A percentile compares a stretch with the other conserved stretches of the same genome.
Conservation (phyloP, 768 basidiomycete species). For the Kwoniella dejecticola region DNA sequence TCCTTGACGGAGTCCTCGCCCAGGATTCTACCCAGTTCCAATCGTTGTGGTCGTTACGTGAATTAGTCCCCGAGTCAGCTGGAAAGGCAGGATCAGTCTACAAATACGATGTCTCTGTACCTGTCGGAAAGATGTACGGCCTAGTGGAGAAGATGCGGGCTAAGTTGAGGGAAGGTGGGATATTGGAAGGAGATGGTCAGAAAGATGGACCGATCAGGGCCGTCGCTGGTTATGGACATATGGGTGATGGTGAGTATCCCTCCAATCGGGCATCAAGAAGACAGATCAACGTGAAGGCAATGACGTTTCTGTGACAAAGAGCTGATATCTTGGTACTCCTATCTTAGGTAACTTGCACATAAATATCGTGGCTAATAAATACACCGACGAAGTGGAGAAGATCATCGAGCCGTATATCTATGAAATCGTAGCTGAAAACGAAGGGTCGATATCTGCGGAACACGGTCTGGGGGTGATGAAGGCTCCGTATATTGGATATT, state of each 20-base stretch:
- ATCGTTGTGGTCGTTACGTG: conserved; percentile 86
- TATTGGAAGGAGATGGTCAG: conserved; percentile 62
- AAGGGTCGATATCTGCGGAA: conserved; percentile 93
- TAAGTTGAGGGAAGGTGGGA: conserved; percentile 61
- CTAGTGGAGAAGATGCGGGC: conserved; percentile 80
- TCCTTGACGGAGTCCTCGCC: conserved; percentile 85
- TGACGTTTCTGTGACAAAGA: too few species aligned
- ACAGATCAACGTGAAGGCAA: too few species aligned
- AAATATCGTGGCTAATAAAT: conserved; percentile 81
- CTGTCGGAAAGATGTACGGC: conserved; percentile 78
- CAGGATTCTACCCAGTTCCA: conserved; percentile 87
- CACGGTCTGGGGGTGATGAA: conserved; percentile 95
- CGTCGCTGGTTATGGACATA: conserved; percentile 92
- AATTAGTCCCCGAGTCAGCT: conserved; percentile 86
- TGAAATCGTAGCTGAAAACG: conserved; percentile 72
- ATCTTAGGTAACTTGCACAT: conserved; percentile 83
- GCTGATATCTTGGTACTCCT: too few species aligned
- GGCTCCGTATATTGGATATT: conserved; percentile 81
- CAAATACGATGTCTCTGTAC: conserved; percentile 95
- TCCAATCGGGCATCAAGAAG: not conserved
- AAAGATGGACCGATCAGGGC: conserved; percentile 64
- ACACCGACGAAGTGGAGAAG: conserved; percentile 77
- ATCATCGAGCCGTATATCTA: conserved; percentile 94
- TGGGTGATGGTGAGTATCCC: conserved; percentile 78
- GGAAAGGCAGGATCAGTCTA: conserved; percentile 93